Evolutionary conservation across 2,329 filamentous ascomycete genomes (phyloP), one percentile per base, ranked within the genome.

Genomic region (Aurifilum marmelostoma): DNA sequence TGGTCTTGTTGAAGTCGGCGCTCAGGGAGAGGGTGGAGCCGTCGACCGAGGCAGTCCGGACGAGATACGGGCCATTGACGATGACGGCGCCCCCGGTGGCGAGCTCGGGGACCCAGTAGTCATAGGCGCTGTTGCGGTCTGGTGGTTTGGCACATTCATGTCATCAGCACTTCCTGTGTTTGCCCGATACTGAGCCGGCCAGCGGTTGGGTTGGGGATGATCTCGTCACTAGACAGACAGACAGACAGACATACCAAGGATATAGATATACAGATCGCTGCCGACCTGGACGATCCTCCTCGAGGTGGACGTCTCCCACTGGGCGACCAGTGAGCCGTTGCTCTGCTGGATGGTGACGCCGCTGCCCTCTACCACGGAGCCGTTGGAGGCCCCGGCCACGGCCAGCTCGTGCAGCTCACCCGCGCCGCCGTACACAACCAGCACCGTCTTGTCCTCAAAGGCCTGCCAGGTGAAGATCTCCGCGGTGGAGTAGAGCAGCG

Each of bases 1-100:
- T 88, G 0, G 91, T 93, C 0, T 83, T 78, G 73, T 95, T 94
- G 72, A 94, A 84, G 75, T 96, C 92, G 3, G 90, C 92, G 6
- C 85, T 86, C 1, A 95, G 76, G 9, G 85, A 81, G 5, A 95
- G 81, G 1, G 84, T 83, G n/a, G 79, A 80, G 3, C 84, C 87
- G 5, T 85, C 74, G 0, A 91, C 75, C 1, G 83, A 83, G 0
- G 88, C 88, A 0, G 85, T 87, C 8, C 91, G 86, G 54, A 91
- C 76, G 0, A 92, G 82, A 74, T 92, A 91, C 7, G 87, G 87
- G 0, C 87, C 89, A 71, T 89, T 86, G 67, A 90, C 77, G 59
- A 92, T 88, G n/a, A 69, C 3, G 8, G 65, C 9, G 8, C 63
- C 76, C 32, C 63, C 65, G 47, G 76, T 0, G 78, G 82, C 81